phyloP scores from a whole-genome alignment of 140 eudicot genomes.

The Stevia rebaudiana region DNA sequence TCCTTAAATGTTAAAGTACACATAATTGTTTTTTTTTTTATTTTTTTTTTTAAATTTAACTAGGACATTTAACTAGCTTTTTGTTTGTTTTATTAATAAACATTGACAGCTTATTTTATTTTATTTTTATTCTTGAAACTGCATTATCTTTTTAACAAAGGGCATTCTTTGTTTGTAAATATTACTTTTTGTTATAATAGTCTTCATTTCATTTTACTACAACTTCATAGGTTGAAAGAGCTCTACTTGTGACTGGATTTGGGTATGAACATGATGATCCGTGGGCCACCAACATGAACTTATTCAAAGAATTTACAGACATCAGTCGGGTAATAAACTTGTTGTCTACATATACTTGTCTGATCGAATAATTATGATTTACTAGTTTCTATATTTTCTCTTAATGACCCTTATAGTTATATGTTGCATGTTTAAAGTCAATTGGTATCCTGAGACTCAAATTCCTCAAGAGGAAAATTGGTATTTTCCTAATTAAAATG shows the following conservation, averaged over 20 bases:
- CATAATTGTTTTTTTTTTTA: not conserved
- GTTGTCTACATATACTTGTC: too few relatives aligned
- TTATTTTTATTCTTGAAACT: not conserved
- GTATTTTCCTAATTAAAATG: not conserved
- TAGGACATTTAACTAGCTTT: not conserved
- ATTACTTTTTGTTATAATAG: not conserved
- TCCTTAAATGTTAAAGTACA: not conserved
- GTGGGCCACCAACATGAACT: conserved; percentile 88
- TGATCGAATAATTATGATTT: too few relatives aligned
- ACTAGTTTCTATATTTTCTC: not conserved
- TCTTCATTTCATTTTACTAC: not conserved
- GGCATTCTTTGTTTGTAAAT: conserved; percentile 1
- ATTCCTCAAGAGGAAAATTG: not conserved
- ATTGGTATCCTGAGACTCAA: not conserved
- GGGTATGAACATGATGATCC: conserved; percentile 99
- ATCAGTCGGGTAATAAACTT: conserved; percentile 76
- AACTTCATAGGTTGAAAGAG: conserved; percentile 62
- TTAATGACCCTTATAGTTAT: not conserved
- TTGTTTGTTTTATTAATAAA: not conserved
- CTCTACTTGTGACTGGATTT: conserved; percentile 95
- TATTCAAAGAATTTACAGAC: conserved; percentile 90
- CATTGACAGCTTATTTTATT: not conserved
- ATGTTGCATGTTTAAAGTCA: not conserved
- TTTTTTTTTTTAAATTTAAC: not conserved
- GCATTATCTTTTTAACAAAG: not conserved